These are phyloP conservation scores for Irpex sp. DNA, from an alignment of 1,284 basidiomycete genomes.

Conservation along the genomic window DNA sequence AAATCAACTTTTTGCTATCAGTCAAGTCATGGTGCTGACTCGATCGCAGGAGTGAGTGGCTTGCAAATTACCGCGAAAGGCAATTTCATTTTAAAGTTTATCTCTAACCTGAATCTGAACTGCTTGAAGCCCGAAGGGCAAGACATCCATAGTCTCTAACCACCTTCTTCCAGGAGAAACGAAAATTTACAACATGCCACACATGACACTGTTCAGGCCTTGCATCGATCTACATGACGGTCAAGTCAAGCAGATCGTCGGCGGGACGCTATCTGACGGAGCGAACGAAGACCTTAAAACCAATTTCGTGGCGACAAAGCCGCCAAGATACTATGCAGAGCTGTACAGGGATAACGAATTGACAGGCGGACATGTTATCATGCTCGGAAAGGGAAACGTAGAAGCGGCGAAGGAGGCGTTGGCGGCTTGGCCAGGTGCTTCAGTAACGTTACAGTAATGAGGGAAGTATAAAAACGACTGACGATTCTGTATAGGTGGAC, in stretches of 20 bases:
- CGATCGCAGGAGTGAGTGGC: background rate
- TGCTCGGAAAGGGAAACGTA: constrained; percentile 89
- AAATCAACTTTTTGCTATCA: background rate
- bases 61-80: background rate
- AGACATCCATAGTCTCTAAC: background rate
- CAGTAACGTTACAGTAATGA: too few relatives aligned
- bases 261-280: constrained; percentile 77
- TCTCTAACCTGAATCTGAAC: too few relatives aligned
- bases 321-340: constrained; percentile 75
- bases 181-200: background rate
- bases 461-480: too few relatives aligned
- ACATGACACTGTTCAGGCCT: constrained; percentile 62
- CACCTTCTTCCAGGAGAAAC: background rate
- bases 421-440: constrained; percentile 72
- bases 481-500: constrained; percentile 39
- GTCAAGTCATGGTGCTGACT: background rate
- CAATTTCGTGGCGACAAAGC: constrained; percentile 90
- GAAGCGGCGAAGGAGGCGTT: constrained; percentile 81
- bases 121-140: too few relatives aligned
- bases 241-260: constrained; percentile 97
- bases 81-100: background rate
- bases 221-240: constrained; percentile 97
- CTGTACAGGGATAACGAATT: constrained; percentile 73
- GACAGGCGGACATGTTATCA: constrained; percentile 92
- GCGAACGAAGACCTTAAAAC: constrained; percentile 66